Evolutionary conservation across 257 asterid species (phyloP).

Genomic region (Linaria vulgaris): DNA sequence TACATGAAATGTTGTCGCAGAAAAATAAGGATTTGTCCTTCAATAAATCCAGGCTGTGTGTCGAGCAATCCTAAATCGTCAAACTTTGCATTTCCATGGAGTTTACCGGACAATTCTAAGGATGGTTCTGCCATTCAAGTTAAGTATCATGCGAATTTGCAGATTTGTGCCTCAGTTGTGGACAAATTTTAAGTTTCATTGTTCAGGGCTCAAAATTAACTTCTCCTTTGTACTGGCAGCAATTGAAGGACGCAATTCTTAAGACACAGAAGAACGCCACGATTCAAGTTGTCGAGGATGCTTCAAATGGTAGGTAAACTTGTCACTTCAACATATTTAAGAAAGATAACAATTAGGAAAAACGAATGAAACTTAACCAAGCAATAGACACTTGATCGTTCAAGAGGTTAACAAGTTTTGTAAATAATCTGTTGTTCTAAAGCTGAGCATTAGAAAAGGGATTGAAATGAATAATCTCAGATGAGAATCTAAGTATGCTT

Average conservation of each 20-base stretch:
- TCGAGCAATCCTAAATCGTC: constrained; percentile 84
- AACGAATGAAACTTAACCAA: background rate
- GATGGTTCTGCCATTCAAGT: constrained; percentile 60
- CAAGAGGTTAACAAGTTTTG: too few species aligned
- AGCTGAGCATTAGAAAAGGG: background rate
- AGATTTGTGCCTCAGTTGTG: background rate
- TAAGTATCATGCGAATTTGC: background rate
- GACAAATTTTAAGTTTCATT: too few species aligned
- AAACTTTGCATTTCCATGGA: constrained; percentile 78
- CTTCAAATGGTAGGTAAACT: constrained; percentile 45
- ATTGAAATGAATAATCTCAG: background rate
- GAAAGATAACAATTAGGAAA: background rate
- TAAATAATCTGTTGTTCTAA: background rate
- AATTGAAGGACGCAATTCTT: constrained; percentile 65
- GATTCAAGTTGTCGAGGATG: constrained; percentile 66
- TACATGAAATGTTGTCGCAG: constrained; percentile 37
- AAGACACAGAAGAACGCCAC: constrained; percentile 79
- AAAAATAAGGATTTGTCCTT: constrained; percentile 86
- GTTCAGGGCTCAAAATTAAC: background rate
- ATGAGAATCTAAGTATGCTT: background rate
- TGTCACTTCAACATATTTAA: background rate
- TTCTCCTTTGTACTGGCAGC: constrained; percentile 33
- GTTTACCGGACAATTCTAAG: constrained; percentile 45
- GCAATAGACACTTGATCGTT: too few species aligned
- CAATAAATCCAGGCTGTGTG: constrained; percentile 80